Conservation (phyloP, 805 yeast species). For the Barnettozyma wickerhamii region DNA sequence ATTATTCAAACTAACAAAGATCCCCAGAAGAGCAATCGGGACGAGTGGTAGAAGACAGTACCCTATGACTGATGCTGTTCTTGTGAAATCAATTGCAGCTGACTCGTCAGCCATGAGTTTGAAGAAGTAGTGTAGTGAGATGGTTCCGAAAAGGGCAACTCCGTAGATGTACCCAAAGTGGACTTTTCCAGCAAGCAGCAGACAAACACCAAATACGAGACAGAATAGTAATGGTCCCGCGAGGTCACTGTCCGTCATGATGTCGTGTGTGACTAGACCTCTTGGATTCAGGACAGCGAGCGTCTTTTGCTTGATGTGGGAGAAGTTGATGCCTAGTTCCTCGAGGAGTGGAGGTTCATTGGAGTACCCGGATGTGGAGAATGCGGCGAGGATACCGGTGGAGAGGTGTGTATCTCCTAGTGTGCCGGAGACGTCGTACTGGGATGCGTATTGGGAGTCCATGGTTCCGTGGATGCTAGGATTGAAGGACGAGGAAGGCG, state of each 20-base stretch:
- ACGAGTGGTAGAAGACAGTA: slow-evolving; percentile 92
- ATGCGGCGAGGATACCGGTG: slow-evolving; percentile 82
- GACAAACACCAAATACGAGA: slow-evolving; percentile 75
- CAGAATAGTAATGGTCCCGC: slow-evolving; percentile 95
- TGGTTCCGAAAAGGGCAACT: slow-evolving; percentile 86
- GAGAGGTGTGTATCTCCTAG: slow-evolving; percentile 43
- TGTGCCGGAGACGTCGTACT: slow-evolving; percentile 22
- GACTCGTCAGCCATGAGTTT: slow-evolving; percentile 74
- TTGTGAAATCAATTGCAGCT: slow-evolving; percentile 46
- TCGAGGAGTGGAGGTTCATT: slow-evolving; percentile 93
- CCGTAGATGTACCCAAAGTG: slow-evolving; percentile 98
- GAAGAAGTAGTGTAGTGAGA: slow-evolving; percentile 78
- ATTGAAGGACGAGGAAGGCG: neutral
- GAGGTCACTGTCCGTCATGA: slow-evolving; percentile 82
- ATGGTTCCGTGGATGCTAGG: slow-evolving; percentile 33
- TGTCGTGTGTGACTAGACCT: slow-evolving; percentile 61
- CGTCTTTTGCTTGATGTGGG: slow-evolving; percentile 81
- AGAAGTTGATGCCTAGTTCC: slow-evolving; percentile 90
- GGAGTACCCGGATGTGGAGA: slow-evolving; percentile 88
- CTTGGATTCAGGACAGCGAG: slow-evolving; percentile 78
- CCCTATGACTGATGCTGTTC: slow-evolving; percentile 90
- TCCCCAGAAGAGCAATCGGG: slow-evolving; percentile 64
- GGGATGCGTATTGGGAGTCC: slow-evolving; percentile 25
- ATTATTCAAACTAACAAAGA: slow-evolving; percentile 61
- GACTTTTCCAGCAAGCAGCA: slow-evolving; percentile 84